Base-by-base conservation (phyloP, 306 rosid species). In the Erythrophleum fordii region DNA sequence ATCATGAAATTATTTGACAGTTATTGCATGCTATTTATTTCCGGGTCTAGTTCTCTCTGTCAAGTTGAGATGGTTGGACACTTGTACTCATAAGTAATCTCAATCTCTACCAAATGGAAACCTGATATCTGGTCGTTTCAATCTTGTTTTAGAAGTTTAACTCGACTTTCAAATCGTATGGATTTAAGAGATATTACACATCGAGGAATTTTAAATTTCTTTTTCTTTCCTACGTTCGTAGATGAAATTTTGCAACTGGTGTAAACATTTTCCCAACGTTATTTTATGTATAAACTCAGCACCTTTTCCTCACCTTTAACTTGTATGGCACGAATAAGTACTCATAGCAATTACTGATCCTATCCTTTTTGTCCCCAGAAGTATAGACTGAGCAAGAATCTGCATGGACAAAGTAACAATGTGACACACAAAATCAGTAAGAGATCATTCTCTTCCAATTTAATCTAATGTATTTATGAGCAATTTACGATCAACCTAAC, bases 351-450 rank as follows among this genome's bases (percentile, higher is more conserved):
- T 73, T 79, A 53, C 66, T 82, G 80, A 77, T 69, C 41, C 73
- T 75, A 60, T 45, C 8, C 23, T 45, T 85, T 48, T 81, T 52
- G 70, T 49, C 56, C 77, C 70, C 92, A 95, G 99, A 95, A 95
- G 88, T 95, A 91, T 60, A 95, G 99, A 87, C 88, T 95, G 65
- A 95, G 99, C 89, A 95, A 91, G 91, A 91, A 93, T 82, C 82
- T 91, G 77, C 97, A 87, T 53, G 97, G 94, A 68, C 99, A 93
- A 87, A 83, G 88, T 58, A 91, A 75, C 76, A 81, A 73, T 55
- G 87, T 84, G 62, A 74, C 88, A 49, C 89, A 69, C 73, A 95
- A 95, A 90, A 82, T 87, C 35, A 86, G 98, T 95, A 91, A 87
- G 89, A 76, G 55, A 48, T 35, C 52, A 48, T 61, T 73, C 42